Conservation (phyloP, 345 rosid species). For the Gossypium ekmanianum region DNA sequence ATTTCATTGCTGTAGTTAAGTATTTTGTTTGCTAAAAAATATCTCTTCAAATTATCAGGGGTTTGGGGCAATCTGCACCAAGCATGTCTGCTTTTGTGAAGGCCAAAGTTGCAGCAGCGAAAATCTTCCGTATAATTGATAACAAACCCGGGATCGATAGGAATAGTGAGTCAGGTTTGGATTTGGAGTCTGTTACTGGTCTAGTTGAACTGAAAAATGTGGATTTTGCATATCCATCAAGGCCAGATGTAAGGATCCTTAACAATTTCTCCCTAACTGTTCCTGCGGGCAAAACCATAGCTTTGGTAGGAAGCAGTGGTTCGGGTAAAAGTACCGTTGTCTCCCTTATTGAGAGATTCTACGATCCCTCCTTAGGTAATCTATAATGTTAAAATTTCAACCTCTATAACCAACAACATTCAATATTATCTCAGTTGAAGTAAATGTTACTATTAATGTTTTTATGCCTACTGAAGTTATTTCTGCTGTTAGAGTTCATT, state of each 20-base stretch:
- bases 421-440: not conserved
- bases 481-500: conserved; percentile 14
- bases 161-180: conserved; percentile 62
- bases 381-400: not conserved
- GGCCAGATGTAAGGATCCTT: conserved; percentile 74
- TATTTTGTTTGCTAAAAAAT: not conserved
- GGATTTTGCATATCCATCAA: conserved; percentile 85
- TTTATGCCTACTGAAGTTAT: conserved; percentile 18
- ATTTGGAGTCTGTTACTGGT: conserved; percentile 69
- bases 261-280: conserved; percentile 73
- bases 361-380: conserved; percentile 85
- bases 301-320: conserved; percentile 97
- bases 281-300: conserved; percentile 92
- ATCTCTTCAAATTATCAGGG: conserved; percentile 40
- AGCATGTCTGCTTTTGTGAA: conserved; percentile 87
- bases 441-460: not conserved
- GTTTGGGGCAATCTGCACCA: conserved; percentile 91
- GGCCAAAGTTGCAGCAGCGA: conserved; percentile 92
- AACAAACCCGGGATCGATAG: conserved; percentile 68
- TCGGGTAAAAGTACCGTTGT: conserved; percentile 98
- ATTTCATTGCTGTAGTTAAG: not conserved
- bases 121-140: conserved; percentile 77
- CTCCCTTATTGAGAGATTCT: conserved; percentile 90
- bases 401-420: not conserved
- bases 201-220: conserved; percentile 73